Conservation (phyloP, 148 eudicot species). For the Chenopodium formosanum region DNA sequence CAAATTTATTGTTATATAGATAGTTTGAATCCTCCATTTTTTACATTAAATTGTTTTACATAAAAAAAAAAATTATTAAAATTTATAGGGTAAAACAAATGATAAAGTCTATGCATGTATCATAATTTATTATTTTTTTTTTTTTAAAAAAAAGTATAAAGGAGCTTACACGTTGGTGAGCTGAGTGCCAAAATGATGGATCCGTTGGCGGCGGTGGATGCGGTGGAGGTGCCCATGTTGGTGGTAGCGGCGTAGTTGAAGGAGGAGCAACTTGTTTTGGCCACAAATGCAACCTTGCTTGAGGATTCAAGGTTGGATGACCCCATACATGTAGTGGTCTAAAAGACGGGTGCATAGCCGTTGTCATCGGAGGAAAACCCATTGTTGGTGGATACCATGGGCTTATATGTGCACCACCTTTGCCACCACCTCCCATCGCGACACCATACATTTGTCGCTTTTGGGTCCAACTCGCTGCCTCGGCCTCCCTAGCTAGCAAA, state of each 20-base stretch:
- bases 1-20: too few relatives aligned
- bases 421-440: constrained; percentile 31
- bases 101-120: too few relatives aligned
- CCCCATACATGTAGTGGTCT: constrained; percentile 98
- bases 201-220: constrained; percentile 38
- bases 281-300: constrained; percentile 56
- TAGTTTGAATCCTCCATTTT: too few relatives aligned
- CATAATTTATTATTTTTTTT: too few relatives aligned
- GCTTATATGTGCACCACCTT: constrained; percentile 37
- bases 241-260: constrained; percentile 37
- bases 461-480: constrained; percentile 85
- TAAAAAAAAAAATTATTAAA: too few relatives aligned
- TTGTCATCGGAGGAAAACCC: constrained; percentile 67
- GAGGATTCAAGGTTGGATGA: constrained; percentile 67
- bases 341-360: constrained; percentile 50
- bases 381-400: constrained; percentile 68
- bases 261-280: constrained; percentile 44
- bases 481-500: constrained; percentile 82
- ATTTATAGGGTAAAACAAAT: too few relatives aligned
- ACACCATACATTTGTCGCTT: constrained; percentile 66
- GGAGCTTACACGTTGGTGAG: constrained; percentile 49
- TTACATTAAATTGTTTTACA: too few relatives aligned
- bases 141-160: too few relatives aligned
- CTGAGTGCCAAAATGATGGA: constrained; percentile 57
- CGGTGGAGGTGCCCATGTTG: constrained; percentile 37